phyloP scores from a whole-genome alignment of 73 alveolate genomes.

The Strombidium stylifer region DNA sequence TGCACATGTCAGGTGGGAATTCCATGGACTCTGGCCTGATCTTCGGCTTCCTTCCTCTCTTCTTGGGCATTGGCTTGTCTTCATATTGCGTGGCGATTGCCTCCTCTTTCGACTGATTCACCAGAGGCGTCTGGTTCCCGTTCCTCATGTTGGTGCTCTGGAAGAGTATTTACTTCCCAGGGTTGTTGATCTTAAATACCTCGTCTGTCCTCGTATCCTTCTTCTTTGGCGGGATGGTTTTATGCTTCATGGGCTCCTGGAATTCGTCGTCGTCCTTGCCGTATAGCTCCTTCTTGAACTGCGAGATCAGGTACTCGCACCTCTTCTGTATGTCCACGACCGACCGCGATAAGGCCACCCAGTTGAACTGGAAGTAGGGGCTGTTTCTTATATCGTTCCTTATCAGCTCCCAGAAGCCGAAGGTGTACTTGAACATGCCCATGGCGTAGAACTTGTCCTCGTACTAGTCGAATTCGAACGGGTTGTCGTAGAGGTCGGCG shows the following conservation, averaged over 20 bases:
- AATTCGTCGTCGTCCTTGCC: neutral
- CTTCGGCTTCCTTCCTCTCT: too few relatives aligned
- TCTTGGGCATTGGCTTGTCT: too few relatives aligned
- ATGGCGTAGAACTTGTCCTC: slow-evolving; percentile 49
- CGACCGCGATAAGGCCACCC: slow-evolving; percentile 74
- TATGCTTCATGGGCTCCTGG: neutral
- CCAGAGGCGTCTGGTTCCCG: too few relatives aligned
- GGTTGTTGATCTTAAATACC: neutral
- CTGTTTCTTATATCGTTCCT: slow-evolving; percentile 65
- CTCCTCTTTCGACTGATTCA: too few relatives aligned
- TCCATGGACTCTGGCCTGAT: too few relatives aligned
- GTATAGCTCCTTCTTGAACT: slow-evolving; percentile 73
- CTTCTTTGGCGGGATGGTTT: neutral
- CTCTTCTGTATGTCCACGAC: slow-evolving; percentile 79
- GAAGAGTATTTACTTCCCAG: neutral
- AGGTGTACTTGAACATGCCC: slow-evolving; percentile 66
- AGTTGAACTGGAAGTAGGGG: slow-evolving; percentile 77
- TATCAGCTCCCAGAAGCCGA: slow-evolving; percentile 86
- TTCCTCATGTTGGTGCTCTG: neutral
- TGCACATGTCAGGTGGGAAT: neutral
- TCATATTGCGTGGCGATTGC: too few relatives aligned
- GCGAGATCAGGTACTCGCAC: slow-evolving; percentile 69
- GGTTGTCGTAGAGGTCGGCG: neutral
- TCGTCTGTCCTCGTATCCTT: neutral
- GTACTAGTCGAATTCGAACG: slow-evolving; percentile 32